Percentiles rank a stretch among this genome's conserved stretches.
phyloP scores from a whole-genome alignment of 2,329 filamentous ascomycete species.

The Aureobasidium subglaciale region DNA sequence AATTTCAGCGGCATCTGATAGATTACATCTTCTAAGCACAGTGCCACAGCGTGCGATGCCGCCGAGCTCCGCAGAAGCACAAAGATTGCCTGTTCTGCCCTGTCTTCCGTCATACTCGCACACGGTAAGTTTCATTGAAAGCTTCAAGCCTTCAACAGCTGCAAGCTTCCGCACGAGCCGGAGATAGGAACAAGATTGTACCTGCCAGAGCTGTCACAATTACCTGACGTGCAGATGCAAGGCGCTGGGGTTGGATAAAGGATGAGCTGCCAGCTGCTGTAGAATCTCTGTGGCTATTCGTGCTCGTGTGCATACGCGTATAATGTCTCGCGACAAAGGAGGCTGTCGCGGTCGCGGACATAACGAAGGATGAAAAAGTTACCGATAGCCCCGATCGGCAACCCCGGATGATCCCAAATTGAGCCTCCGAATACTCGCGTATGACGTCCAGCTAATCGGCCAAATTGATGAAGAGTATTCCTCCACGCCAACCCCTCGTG shows the following conservation, averaged over 20 bases:
- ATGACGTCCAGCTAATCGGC: background rate
- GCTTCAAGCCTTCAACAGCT: background rate
- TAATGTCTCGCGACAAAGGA: too few species aligned
- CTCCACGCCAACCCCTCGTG: background rate
- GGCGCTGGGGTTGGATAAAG: background rate
- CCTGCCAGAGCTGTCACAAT: background rate
- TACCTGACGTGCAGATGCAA: background rate
- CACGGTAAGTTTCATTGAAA: background rate
- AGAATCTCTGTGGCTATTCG: background rate
- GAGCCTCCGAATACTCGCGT: background rate
- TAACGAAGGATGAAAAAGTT: background rate
- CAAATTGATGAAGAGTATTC: conserved; percentile 1
- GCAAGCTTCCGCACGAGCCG: background rate
- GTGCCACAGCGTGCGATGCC: too few species aligned
- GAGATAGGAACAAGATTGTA: background rate
- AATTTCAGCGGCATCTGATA: background rate
- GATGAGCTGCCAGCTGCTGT: too few species aligned
- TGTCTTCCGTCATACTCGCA: background rate
- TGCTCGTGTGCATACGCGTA: background rate
- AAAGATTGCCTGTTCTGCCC: background rate
- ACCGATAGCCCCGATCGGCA: background rate
- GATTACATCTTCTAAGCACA: too few species aligned
- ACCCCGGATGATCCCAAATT: conserved; percentile 2
- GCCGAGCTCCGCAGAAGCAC: background rate
- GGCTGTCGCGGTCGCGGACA: background rate